Evolutionary conservation across 306 rosid genomes (phyloP).

Genomic region (Fragaria nilgerrensis): DNA sequence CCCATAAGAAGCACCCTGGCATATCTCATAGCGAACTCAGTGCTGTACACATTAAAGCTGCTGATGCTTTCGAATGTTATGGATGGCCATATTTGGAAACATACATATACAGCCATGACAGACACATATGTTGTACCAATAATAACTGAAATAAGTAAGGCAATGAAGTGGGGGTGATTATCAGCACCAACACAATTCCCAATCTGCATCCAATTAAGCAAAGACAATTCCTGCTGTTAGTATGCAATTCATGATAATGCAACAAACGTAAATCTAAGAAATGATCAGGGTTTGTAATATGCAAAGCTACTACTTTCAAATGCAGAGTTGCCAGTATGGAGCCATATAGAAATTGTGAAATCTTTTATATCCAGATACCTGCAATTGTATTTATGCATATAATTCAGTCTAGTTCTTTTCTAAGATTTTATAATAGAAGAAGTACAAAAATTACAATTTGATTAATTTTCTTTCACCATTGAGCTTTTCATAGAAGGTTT

Average conservation of each 20-base stretch:
- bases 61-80: conserved; percentile 21
- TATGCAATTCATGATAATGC: conserved; percentile 1
- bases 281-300: background rate
- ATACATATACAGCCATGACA: conserved; percentile 53
- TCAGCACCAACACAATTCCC: conserved; percentile 98
- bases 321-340: background rate
- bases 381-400: background rate
- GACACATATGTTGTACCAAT: conserved; percentile 62
- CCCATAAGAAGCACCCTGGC: conserved; percentile 38
- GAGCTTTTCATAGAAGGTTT: background rate
- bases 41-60: conserved; percentile 27
- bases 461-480: background rate
- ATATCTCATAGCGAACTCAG: conserved; percentile 27
- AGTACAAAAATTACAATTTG: background rate
- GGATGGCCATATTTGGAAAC: conserved; percentile 61
- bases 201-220: conserved; percentile 56
- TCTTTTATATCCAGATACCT: background rate
- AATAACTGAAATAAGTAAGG: conserved; percentile 83
- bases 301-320: background rate
- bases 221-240: conserved; percentile 16
- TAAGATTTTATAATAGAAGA: background rate
- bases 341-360: background rate
- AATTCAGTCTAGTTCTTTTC: background rate
- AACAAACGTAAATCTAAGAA: background rate
- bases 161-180: conserved; percentile 75